A percentile compares a stretch with the other conserved stretches of the same genome.
phyloP scores from a whole-genome alignment of 2,329 filamentous ascomycete species.

The Paraphoma chrysanthemicola region DNA sequence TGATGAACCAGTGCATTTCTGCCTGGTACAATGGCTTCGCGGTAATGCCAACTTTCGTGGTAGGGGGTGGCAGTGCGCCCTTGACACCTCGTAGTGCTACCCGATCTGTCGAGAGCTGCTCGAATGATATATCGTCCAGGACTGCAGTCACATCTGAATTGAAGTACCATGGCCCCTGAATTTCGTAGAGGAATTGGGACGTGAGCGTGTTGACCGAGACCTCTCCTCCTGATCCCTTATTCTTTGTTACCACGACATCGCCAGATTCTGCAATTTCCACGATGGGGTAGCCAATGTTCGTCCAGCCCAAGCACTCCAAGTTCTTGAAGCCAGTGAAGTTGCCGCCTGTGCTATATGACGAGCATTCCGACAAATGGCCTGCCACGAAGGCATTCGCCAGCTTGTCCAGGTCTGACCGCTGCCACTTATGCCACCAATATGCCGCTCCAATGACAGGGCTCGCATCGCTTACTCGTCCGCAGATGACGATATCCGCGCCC shows the following conservation, averaged over 20 bases:
- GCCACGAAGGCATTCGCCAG: constrained; percentile 54
- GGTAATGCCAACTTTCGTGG: constrained; percentile 54
- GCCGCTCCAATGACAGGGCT: constrained; percentile 54
- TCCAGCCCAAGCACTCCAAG: constrained; percentile 37
- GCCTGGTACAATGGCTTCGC: constrained; percentile 55
- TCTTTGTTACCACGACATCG: constrained; percentile 37
- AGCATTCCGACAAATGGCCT: constrained; percentile 55
- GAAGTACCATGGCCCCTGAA: constrained; percentile 58
- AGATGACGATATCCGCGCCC: constrained; percentile 55
- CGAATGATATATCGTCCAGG: constrained; percentile 59
- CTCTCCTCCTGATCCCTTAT: constrained; percentile 43
- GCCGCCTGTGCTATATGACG: constrained; percentile 52
- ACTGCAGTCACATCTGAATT: constrained; percentile 65
- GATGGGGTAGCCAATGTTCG: constrained; percentile 42
- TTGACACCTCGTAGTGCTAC: constrained; percentile 57
- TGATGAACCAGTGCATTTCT: constrained; percentile 54
- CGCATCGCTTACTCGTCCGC: constrained; percentile 54
- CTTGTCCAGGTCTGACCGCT: constrained; percentile 46
- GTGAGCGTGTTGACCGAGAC: constrained; percentile 59
- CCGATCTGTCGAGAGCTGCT: constrained; percentile 58
- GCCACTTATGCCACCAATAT: constrained; percentile 55
- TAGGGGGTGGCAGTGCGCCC: constrained; percentile 39
- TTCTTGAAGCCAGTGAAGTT: constrained; percentile 55
- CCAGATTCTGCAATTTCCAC: constrained; percentile 38
- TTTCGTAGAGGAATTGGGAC: constrained; percentile 59